Evolutionary conservation across 1,139 yeast genomes (phyloP).

Genomic region (Zygosaccharomyces sapae): DNA sequence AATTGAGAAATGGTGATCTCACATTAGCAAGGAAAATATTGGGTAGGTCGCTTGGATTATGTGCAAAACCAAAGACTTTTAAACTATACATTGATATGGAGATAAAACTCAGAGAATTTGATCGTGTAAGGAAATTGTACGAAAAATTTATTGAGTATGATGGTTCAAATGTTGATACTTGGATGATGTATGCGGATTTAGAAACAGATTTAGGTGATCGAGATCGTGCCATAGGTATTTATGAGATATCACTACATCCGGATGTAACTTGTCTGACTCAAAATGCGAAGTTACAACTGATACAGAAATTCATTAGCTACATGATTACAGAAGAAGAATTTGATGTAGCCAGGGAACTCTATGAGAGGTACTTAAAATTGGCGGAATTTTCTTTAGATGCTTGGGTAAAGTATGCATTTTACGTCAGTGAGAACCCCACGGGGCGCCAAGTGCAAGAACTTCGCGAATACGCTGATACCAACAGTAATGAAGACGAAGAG

Average conservation of each 20-base stretch:
- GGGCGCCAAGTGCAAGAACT: constrained; percentile 39
- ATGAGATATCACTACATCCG: constrained; percentile 45
- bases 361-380: constrained; percentile 41
- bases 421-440: constrained; percentile 67
- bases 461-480: constrained; percentile 31
- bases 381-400: constrained; percentile 40
- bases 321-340: constrained; percentile 58
- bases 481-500: constrained; percentile 45
- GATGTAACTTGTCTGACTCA: constrained; percentile 16
- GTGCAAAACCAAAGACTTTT: constrained; percentile 58
- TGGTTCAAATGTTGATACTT: constrained; percentile 42
- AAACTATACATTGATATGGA: constrained; percentile 56
- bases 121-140: constrained; percentile 68
- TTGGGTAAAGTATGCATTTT: constrained; percentile 69
- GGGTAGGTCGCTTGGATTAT: constrained; percentile 67
- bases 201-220: constrained; percentile 69
- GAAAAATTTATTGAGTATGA: constrained; percentile 61
- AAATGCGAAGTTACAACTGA: constrained; percentile 11
- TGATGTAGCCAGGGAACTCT: constrained; percentile 52
- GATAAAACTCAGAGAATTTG: constrained; percentile 61
- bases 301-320: constrained; percentile 48
- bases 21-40: constrained; percentile 60
- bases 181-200: constrained; percentile 62
- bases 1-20: constrained; percentile 55
- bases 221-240: constrained; percentile 62